Conservation (phyloP, 768 basidiomycete species). For the Lactarius hatsudake region DNA sequence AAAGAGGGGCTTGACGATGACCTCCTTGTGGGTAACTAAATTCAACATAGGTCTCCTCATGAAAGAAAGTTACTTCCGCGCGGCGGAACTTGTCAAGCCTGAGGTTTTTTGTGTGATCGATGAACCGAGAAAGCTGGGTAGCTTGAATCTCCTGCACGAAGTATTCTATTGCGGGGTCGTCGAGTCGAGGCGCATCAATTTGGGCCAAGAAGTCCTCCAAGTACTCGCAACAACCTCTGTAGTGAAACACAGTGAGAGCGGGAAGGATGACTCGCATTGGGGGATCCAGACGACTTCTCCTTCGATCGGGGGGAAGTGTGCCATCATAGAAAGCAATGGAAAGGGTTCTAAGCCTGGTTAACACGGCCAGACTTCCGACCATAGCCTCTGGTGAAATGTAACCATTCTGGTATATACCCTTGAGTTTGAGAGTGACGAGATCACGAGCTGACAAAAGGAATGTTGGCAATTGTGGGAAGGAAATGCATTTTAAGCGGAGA, state of each 20-base stretch:
- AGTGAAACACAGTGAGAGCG: background rate
- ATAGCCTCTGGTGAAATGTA: background rate
- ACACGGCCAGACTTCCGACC: background rate
- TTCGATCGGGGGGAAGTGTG: background rate
- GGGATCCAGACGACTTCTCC: background rate
- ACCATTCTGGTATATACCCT: background rate
- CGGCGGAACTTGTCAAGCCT: background rate
- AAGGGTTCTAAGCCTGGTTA: background rate
- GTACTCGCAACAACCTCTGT: background rate
- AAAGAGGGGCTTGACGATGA: background rate
- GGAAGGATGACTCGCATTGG: background rate
- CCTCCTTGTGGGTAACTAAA: background rate
- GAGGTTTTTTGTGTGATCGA: background rate
- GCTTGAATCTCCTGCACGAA: background rate
- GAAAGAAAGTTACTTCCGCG: background rate
- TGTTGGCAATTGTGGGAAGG: background rate
- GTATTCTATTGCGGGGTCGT: background rate
- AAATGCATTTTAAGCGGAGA: background rate
- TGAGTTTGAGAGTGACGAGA: background rate
- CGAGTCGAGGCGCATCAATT: background rate
- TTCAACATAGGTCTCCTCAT: background rate
- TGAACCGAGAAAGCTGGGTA: background rate
- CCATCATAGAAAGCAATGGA: background rate
- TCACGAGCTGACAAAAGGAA: background rate
- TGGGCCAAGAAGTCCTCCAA: background rate